These are phyloP conservation scores for Stagonosporopsis chrysanthemi DNA, from an alignment of 2,329 filamentous ascomycete genomes.

Conservation along the genomic window DNA sequence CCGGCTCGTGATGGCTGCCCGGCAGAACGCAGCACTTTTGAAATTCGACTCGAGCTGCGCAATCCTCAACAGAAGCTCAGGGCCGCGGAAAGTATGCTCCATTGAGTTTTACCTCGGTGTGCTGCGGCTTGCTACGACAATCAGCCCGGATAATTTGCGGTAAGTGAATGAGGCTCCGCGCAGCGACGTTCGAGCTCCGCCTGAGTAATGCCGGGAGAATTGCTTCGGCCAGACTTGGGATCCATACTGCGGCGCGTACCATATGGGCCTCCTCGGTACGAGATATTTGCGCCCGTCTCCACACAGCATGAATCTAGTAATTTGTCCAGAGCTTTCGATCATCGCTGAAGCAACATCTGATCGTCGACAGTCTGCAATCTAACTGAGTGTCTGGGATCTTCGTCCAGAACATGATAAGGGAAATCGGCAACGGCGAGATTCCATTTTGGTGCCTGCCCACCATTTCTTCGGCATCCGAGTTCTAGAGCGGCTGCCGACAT, in stretches of 20 bases:
- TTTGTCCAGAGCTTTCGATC: conserved; percentile 20
- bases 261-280: conserved; percentile 14
- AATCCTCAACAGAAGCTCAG: conserved; percentile 12
- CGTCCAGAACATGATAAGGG: conserved; percentile 16
- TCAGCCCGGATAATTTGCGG: conserved; percentile 7
- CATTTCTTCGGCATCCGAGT: conserved; percentile 18
- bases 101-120: conserved; percentile 25
- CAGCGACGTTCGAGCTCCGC: conserved; percentile 8
- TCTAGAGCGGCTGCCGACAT: conserved; percentile 24
- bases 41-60: conserved; percentile 2
- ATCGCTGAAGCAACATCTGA: conserved; percentile 18
- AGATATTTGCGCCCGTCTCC: conserved; percentile 19
- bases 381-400: conserved; percentile 8
- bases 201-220: conserved; percentile 20
- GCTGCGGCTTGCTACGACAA: not conserved
- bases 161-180: conserved; percentile 19
- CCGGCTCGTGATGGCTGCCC: conserved; percentile 5
- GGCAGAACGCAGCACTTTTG: not conserved
- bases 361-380: conserved; percentile 18
- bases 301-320: conserved; percentile 20
- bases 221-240: conserved; percentile 12
- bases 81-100: conserved; percentile 22
- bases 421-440: conserved; percentile 15
- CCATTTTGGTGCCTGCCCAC: conserved; percentile 14
- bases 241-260: conserved; percentile 11